Percentiles rank a stretch among this genome's conserved stretches.
Evolutionary conservation across 2,329 filamentous ascomycete species (phyloP).

Genomic region (Pseudopithomyces maydicus): DNA sequence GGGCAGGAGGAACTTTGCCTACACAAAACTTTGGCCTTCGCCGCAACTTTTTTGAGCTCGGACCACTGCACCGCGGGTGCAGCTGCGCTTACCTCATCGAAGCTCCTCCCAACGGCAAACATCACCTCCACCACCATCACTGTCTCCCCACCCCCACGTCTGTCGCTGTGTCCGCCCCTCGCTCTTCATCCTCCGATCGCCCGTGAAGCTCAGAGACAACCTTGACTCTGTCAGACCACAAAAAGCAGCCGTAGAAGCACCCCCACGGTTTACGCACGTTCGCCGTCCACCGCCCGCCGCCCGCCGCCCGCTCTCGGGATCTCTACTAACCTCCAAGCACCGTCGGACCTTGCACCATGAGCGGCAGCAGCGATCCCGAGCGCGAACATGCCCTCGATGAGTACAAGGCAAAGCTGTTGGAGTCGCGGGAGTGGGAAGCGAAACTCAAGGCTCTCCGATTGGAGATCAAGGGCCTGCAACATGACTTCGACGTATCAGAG

Average conservation of each 20-base stretch:
- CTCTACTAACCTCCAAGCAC: not conserved
- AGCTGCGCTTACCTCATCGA: constrained; percentile 18
- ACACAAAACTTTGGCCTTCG: constrained; percentile 25
- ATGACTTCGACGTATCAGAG: constrained; percentile 94
- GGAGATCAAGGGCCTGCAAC: constrained; percentile 94
- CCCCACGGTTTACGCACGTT: constrained; percentile 26
- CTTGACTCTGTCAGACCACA: not conserved
- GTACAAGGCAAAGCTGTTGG: constrained; percentile 66
- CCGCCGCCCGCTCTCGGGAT: constrained; percentile 19
- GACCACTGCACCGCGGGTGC: constrained; percentile 21
- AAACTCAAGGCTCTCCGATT: constrained; percentile 93
- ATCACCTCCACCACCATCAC: constrained; percentile 12
- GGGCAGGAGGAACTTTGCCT: constrained; percentile 9
- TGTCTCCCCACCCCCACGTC: constrained; percentile 8
- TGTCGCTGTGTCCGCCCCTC: not conserved
- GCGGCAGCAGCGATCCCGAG: constrained; percentile 52
- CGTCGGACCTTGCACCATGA: constrained; percentile 30
- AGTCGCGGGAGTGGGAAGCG: constrained; percentile 97
- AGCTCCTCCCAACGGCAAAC: constrained; percentile 28
- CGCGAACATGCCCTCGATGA: constrained; percentile 57
- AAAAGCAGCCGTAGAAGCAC: constrained; percentile 4
- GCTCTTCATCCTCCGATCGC: not conserved
- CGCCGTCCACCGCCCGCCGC: constrained; percentile 19
- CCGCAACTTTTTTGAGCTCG: constrained; percentile 33
- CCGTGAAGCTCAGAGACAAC: not conserved